Percentiles rank a stretch among this genome's conserved stretches.
These are phyloP conservation scores for Cystobasidiaceae sp. DNA, from an alignment of 1,284 basidiomycete species.

Conservation along the genomic window DNA sequence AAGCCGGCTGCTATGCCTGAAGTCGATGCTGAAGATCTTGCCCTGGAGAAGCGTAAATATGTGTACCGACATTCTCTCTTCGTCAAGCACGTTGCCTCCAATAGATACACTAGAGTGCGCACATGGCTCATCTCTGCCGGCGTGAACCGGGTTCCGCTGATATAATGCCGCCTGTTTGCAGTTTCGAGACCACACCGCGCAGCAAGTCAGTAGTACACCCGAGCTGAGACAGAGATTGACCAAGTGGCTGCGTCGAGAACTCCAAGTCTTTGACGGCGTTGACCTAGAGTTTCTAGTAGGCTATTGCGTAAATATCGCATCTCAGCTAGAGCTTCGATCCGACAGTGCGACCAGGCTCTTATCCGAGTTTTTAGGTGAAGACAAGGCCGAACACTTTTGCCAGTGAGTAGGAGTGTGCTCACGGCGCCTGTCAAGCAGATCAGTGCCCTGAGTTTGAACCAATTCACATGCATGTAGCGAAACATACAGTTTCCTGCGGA, in stretches of 20 bases:
- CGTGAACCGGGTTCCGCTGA: not conserved
- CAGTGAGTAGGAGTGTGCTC: constrained; percentile 1
- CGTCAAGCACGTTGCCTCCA: constrained; percentile 44
- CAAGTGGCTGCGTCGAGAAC: constrained; percentile 44
- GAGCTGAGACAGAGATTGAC: constrained; percentile 37
- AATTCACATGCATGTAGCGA: not conserved
- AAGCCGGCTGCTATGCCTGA: constrained; percentile 22
- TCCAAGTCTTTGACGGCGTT: constrained; percentile 42
- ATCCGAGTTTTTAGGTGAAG: constrained; percentile 41
- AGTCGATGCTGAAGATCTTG: constrained; percentile 36
- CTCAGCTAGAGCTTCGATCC: constrained; percentile 41
- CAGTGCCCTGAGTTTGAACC: not conserved
- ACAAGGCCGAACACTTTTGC: constrained; percentile 40
- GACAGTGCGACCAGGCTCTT: constrained; percentile 41
- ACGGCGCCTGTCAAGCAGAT: not conserved
- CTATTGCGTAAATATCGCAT: constrained; percentile 42
- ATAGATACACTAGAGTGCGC: constrained; percentile 38
- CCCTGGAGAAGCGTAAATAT: constrained; percentile 39
- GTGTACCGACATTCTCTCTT: constrained; percentile 41
- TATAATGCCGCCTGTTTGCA: not conserved
- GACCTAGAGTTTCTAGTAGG: constrained; percentile 44
- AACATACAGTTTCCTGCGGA: constrained; percentile 21
- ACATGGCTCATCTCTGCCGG: not conserved
- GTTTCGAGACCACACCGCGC: constrained; percentile 39
- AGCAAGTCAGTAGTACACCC: constrained; percentile 33